phyloP scores from a whole-genome alignment of 2,329 filamentous ascomycete genomes.

The Penicillium oxalicum region DNA sequence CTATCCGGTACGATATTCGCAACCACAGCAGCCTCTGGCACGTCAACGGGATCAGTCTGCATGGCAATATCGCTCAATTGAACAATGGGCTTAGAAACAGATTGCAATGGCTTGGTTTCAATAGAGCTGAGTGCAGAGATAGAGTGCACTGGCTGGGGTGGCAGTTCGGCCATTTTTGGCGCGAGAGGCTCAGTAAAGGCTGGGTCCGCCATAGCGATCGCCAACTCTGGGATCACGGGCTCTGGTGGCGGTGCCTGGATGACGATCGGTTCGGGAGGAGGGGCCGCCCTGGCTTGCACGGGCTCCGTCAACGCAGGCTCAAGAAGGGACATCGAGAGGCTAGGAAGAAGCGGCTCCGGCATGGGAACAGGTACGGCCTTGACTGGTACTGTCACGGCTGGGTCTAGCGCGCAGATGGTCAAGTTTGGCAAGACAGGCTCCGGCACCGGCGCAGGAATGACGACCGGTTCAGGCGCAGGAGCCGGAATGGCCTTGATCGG shows the following conservation, averaged over 20 bases:
- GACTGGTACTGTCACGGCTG: constrained; percentile 27
- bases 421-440: constrained; percentile 17
- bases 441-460: constrained; percentile 12
- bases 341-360: constrained; percentile 15
- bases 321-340: constrained; percentile 27
- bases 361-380: constrained; percentile 14
- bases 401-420: constrained; percentile 25
- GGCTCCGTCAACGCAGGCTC: constrained; percentile 31
- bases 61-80: constrained; percentile 16
- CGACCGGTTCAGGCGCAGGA: constrained; percentile 14
- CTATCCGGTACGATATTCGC: constrained; percentile 57
- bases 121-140: constrained; percentile 42
- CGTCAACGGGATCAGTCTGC: constrained; percentile 19
- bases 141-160: constrained; percentile 27
- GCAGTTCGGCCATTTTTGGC: constrained; percentile 13
- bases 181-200: constrained; percentile 30
- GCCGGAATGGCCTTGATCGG: constrained; percentile 22
- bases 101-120: constrained; percentile 42
- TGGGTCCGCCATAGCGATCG: constrained; percentile 25
- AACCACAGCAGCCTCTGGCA: constrained; percentile 24
- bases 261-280: constrained; percentile 14
- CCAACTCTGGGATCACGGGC: constrained; percentile 16
- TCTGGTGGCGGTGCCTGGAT: constrained; percentile 13
- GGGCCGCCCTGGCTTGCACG: constrained; percentile 13
- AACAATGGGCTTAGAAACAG: constrained; percentile 25